phyloP scores from a whole-genome alignment of 2,329 filamentous ascomycete genomes.

The Cladorrhinum sp. region DNA sequence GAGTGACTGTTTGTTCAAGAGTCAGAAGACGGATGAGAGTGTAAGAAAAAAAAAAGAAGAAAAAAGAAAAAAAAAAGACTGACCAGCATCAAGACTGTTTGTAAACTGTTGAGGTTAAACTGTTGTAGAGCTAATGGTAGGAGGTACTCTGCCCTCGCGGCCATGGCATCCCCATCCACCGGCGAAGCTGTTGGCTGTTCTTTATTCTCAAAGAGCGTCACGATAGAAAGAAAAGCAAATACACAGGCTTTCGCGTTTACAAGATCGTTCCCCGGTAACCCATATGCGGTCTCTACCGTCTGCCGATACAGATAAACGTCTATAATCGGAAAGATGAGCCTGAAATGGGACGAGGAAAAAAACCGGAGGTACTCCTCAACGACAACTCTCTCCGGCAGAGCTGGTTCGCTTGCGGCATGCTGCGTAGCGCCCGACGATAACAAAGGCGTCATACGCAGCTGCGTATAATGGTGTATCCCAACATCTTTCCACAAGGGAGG shows the following conservation, averaged over 20 bases:
- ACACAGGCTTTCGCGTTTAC: slow-evolving; percentile 45
- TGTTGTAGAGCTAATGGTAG: slow-evolving; percentile 43
- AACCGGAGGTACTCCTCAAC: slow-evolving; percentile 32
- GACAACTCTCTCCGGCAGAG: slow-evolving; percentile 36
- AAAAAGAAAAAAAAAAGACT: background rate
- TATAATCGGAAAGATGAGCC: slow-evolving; percentile 47
- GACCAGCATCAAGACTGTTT: slow-evolving; percentile 45
- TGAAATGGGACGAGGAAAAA: slow-evolving; percentile 37
- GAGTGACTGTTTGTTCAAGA: slow-evolving; percentile 32
- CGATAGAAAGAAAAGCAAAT: slow-evolving; percentile 45
- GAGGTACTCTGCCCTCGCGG: slow-evolving; percentile 41
- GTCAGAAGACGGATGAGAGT: slow-evolving; percentile 17
- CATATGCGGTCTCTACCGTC: slow-evolving; percentile 46
- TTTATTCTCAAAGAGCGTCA: slow-evolving; percentile 27
- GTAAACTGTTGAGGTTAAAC: slow-evolving; percentile 42
- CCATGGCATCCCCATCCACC: slow-evolving; percentile 41
- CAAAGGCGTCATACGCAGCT: background rate
- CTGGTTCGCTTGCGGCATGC: slow-evolving; percentile 4
- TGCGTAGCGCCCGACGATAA: background rate
- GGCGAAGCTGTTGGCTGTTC: background rate
- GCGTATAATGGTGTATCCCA: background rate
- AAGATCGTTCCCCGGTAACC: slow-evolving; percentile 25
- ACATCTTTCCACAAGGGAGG: slow-evolving; percentile 24
- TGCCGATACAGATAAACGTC: slow-evolving; percentile 45
- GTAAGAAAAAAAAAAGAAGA: background rate